These are phyloP conservation scores for Calonectria ilicicola DNA, from an alignment of 2,329 filamentous ascomycete species.

Conservation along the genomic window DNA sequence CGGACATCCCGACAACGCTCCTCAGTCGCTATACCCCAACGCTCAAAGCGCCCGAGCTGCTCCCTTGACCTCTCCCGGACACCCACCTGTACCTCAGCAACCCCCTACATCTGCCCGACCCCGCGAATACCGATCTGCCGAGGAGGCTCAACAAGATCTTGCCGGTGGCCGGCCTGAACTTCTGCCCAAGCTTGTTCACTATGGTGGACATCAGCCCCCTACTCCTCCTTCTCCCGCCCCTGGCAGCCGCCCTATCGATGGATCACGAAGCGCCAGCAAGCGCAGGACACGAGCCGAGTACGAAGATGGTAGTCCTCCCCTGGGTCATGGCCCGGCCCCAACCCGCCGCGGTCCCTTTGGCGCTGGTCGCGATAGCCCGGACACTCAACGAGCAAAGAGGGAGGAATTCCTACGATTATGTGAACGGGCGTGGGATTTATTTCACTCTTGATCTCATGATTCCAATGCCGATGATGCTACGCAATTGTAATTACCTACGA, in stretches of 20 bases:
- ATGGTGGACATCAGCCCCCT: constrained; percentile 92
- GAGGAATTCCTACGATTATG: constrained; percentile 92
- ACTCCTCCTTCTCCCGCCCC: constrained; percentile 86
- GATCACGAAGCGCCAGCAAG: constrained; percentile 72
- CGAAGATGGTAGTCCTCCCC: constrained; percentile 90
- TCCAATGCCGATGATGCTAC: constrained; percentile 34
- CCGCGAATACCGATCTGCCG: constrained; percentile 93
- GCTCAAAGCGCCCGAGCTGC: constrained; percentile 70
- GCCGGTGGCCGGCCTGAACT: constrained; percentile 93
- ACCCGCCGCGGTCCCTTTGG: constrained; percentile 79
- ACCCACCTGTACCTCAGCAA: constrained; percentile 65
- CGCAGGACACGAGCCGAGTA: constrained; percentile 90
- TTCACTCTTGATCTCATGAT: constrained; percentile 78
- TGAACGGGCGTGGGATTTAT: constrained; percentile 93
- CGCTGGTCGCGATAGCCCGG: constrained; percentile 84
- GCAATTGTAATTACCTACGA: constrained; percentile 27
- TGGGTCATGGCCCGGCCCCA: constrained; percentile 78
- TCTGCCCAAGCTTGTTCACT: constrained; percentile 93
- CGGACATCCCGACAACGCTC: constrained; percentile 67
- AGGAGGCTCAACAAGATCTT: constrained; percentile 92
- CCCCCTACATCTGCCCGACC: constrained; percentile 71
- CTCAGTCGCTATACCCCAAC: constrained; percentile 66
- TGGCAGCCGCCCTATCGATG: constrained; percentile 59
- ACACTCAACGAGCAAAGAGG: constrained; percentile 86
- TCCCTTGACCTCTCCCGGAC: constrained; percentile 82